Evolutionary conservation across 129 eudicot genomes (phyloP), one percentile per base, ranked within the genome.

Genomic region (Flaveria bidentis): DNA sequence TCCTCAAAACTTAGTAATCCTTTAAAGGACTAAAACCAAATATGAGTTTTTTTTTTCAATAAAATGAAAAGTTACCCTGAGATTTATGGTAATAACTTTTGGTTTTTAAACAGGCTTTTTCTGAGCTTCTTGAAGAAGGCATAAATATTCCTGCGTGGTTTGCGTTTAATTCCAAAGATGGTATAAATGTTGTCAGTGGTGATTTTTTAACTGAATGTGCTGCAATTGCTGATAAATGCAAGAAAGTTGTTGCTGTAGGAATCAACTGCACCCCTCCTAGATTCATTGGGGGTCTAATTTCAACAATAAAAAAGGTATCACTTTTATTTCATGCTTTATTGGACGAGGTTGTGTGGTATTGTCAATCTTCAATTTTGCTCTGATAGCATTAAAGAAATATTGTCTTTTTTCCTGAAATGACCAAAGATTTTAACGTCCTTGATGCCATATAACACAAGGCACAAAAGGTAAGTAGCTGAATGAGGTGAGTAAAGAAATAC

Each of bases 241-340:
- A 77, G 10, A 78, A 85, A 75, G 97, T 92, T 65, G 86, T 90
- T 67, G 93, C 86, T 28, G 87, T 92, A 62, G 97, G 97, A 63
- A 86, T 89, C 65, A 92, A 92, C 36, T 92, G 97, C 56, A 89
- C 97, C 76, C 82, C 97, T 64, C 96, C 97, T 28, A 80, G 91
- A 84, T 86, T 69, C 73, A 86, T 92, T 71, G 82, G 79, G 28
- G 88, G 81, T 23, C 82, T 92, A 0, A 78, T 92, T 77, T 84
- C 80, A 67, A 83, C 87, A 1, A 80, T 89, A 45, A 62, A 45
- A 52, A 82, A 76, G 89, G 97, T 92, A 74, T 39, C 9, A 5
- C 57, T 62, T 58, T 75, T 74, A 39, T 46, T 23, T 36, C 42
- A n/a, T 20, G 78, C 47, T 45, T 63, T 22, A 47, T 75, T 50